Evolutionary conservation across 208 protist genomes (phyloP), one percentile per base, ranked within the genome.

Genomic region (Strigomonas culicis): DNA sequence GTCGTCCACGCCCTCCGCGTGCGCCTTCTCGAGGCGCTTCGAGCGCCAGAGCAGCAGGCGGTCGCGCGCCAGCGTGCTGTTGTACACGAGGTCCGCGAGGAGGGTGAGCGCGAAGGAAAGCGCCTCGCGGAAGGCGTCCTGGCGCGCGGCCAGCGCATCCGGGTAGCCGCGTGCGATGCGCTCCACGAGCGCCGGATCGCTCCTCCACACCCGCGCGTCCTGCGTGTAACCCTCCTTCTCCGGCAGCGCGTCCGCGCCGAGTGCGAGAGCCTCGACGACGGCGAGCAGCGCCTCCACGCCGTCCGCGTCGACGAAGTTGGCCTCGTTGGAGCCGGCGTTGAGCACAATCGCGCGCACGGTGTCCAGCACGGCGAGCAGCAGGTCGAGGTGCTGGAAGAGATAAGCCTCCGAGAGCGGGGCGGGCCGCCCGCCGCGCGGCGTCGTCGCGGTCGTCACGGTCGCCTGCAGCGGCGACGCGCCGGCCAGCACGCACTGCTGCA

Each of bases 21-120:
- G 21, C 24, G 11, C n/a, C 63, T 70, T 66, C 30, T 59, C 55
- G 19, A 83, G 41, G 52, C 57, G 69, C 24, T 69, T 51, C 49
- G 72, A 82, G 68, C 68, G 74, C 87, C 87, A 94, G 22, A 60
- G 58, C 46, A 79, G 47, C 39, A 94, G 82, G 24, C 61, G 69
- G 10, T 85, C 69, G n/a, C 74, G 63, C 52, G 87, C 84, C 32
- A 49, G 32, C 1, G 68, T 62, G 61, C 71, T 73, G 34, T 74
- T 74, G 50, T 77, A 55, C 15, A 94, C 59, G 34, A 94, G 63
- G 25, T 91, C 87, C n/a, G 82, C 69, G 24, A 91, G 55, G 32
- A 91, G 66, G 22, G 81, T 77, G 32, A 88, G 72, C n/a, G 69
- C 69, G 56, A 79, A 85, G 21, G 11, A 27, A 32, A 89, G 59